Conservation (phyloP, 2,329 filamentous ascomycete species). For the Penicillium sp. region DNA sequence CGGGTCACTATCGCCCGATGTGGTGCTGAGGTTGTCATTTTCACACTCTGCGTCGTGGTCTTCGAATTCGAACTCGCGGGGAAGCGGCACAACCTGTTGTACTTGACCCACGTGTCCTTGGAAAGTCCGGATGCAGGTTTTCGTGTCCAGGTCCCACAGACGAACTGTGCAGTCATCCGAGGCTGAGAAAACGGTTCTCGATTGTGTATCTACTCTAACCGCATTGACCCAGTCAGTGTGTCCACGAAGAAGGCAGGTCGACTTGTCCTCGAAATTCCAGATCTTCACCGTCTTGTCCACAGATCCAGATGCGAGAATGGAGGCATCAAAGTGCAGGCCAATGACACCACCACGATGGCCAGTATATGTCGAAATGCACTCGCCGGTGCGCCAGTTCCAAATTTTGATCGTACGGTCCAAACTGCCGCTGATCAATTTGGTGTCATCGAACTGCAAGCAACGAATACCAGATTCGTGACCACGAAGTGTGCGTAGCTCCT, state of each 20-base stretch:
- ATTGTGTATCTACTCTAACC: constrained; percentile 82
- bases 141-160: constrained; percentile 90
- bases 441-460: constrained; percentile 90
- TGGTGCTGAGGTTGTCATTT: constrained; percentile 58
- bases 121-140: constrained; percentile 75
- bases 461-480: constrained; percentile 86
- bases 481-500: constrained; percentile 80
- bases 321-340: constrained; percentile 82
- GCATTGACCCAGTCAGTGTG: constrained; percentile 96
- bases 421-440: constrained; percentile 87
- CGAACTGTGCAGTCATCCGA: constrained; percentile 92
- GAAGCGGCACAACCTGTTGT: constrained; percentile 85
- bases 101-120: constrained; percentile 94
- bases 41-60: constrained; percentile 64
- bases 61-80: constrained; percentile 87
- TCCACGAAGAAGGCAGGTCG: constrained; percentile 77
- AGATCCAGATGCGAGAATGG: constrained; percentile 84
- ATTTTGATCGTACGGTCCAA: constrained; percentile 87
- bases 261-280: constrained; percentile 87
- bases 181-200: constrained; percentile 86
- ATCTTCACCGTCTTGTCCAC: constrained; percentile 89
- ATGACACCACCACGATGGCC: constrained; percentile 84
- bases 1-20: constrained; percentile 36
- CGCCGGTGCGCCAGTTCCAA: constrained; percentile 95
- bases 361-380: constrained; percentile 79